Percentiles rank a stretch among this genome's conserved stretches.
Conservation (phyloP, 768 basidiomycete genomes). For the Mycena metata region DNA sequence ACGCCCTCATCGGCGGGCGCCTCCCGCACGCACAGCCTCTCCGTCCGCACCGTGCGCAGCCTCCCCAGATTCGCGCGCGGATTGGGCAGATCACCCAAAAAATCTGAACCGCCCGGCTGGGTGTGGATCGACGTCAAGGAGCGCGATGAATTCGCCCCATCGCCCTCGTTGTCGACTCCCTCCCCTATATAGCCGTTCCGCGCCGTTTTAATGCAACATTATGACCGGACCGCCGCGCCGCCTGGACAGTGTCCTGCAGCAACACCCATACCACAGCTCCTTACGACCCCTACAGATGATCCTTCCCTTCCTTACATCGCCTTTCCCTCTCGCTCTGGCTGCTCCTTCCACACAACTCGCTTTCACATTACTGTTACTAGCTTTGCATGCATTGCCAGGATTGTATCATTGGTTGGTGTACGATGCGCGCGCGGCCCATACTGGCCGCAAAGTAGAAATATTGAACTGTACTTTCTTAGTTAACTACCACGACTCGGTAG, state of each 20-base stretch:
- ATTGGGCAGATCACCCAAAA: slow-evolving; percentile 11
- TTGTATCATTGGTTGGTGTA: no score
- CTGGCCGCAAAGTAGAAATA: no score
- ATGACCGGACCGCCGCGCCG: slow-evolving; percentile 13
- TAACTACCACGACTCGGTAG: no score
- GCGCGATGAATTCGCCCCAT: background rate
- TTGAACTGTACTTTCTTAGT: no score
- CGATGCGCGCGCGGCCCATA: no score
- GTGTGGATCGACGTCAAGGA: slow-evolving; percentile 35
- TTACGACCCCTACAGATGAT: slow-evolving; percentile 30
- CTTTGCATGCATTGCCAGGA: no score
- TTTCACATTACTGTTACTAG: no score
- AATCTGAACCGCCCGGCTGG: slow-evolving; percentile 20
- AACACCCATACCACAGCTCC: slow-evolving; percentile 24
- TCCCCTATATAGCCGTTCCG: background rate
- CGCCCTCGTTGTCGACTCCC: background rate
- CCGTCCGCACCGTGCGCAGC: slow-evolving; percentile 2
- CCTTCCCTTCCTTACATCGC: background rate
- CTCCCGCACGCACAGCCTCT: background rate
- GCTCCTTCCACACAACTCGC: no score
- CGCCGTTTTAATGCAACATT: background rate
- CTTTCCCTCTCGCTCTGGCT: background rate
- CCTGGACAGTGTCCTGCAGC: background rate
- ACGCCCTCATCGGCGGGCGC: background rate
- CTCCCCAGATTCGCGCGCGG: slow-evolving; percentile 26